Conservation (phyloP, 352 stramenopile genomes). For the Phytophthora aleatoria region DNA sequence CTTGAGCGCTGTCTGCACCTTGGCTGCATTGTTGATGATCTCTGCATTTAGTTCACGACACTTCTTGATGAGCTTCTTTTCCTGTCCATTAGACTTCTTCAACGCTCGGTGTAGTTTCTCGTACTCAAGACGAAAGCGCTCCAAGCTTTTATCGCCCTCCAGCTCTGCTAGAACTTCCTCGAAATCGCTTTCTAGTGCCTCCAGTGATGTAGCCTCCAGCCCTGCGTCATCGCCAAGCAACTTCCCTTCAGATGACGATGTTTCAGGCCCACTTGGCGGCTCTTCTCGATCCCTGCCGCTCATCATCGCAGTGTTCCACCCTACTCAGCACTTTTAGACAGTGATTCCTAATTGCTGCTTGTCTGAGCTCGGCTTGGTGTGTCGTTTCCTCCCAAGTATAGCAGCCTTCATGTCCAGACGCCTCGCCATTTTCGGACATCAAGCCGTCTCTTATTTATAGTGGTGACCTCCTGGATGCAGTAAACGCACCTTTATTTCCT, state of each 20-base stretch:
- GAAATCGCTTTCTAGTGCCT: conserved; percentile 94
- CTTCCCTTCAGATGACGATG: conserved; percentile 40
- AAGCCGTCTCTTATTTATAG: conserved; percentile 28
- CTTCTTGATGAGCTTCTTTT: conserved; percentile 97
- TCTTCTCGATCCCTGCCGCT: conserved; percentile 29
- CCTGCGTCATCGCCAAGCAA: conserved; percentile 52
- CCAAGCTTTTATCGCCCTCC: conserved; percentile 92
- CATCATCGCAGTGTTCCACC: conserved; percentile 19
- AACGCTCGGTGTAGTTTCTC: conserved; percentile 95
- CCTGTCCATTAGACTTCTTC: conserved; percentile 93
- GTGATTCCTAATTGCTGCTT: conserved; percentile 13
- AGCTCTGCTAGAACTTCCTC: conserved; percentile 92
- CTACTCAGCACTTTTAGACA: neutral
- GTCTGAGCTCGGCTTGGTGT: conserved; percentile 3
- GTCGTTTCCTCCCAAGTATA: conserved; percentile 37
- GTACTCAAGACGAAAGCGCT: conserved; percentile 95
- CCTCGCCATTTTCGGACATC: conserved; percentile 21
- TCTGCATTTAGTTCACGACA: conserved; percentile 94
- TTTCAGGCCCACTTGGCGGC: conserved; percentile 12
- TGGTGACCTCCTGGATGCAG: neutral
- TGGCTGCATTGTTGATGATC: conserved; percentile 96
- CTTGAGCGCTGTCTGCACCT: conserved; percentile 95
- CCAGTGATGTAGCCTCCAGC: conserved; percentile 67
- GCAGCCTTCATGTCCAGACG: conserved; percentile 8
- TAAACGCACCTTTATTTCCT: conserved; percentile 1